phyloP scores from a whole-genome alignment of 2,329 filamentous ascomycete genomes.

The Trichoderma brevicompactum region DNA sequence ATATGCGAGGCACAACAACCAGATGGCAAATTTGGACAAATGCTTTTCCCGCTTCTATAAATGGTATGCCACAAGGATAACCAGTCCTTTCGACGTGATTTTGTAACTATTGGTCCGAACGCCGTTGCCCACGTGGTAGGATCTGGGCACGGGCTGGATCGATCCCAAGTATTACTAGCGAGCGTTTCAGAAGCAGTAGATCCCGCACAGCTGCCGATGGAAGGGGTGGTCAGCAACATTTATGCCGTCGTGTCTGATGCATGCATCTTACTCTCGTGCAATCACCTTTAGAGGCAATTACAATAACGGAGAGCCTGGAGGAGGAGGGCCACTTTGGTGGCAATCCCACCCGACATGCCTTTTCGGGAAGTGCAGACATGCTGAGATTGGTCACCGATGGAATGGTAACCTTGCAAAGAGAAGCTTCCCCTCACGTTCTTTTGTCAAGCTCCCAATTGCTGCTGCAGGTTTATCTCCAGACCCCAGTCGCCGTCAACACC shows the following conservation, averaged over 20 bases:
- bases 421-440: not conserved
- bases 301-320: not conserved
- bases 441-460: not conserved
- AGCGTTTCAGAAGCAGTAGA: constrained; percentile 18
- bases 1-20: not conserved
- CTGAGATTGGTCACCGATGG: not conserved
- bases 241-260: constrained; percentile 1
- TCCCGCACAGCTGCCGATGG: not conserved
- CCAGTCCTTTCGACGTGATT: not conserved
- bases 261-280: not conserved
- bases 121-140: constrained; percentile 18
- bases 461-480: not conserved
- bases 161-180: not conserved
- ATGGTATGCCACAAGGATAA: too few relatives aligned
- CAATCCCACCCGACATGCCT: not conserved
- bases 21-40: too few relatives aligned
- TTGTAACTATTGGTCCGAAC: not conserved
- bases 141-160: constrained; percentile 8
- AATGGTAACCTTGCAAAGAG: not conserved
- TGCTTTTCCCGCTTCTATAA: too few relatives aligned
- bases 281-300: not conserved
- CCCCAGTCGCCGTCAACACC: not conserved
- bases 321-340: not conserved
- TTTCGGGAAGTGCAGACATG: not conserved
- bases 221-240: constrained; percentile 24